Base-by-base conservation (phyloP, 169 alveolate species). In the Theileria annulata region DNA sequence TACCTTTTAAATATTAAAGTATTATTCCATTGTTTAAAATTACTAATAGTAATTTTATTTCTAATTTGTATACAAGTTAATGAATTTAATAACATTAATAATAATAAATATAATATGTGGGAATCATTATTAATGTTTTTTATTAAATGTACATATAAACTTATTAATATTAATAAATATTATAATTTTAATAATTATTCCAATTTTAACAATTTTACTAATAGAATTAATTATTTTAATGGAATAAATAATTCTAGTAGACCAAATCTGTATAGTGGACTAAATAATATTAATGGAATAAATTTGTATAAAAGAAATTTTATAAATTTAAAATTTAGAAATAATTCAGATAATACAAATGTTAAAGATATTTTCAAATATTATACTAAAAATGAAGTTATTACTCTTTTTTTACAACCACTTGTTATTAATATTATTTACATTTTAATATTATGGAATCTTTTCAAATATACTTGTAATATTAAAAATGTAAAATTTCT, bases 11-110 rank as follows among this genome's bases (percentile, higher is more conserved):
- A 82, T 3, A 82, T 37, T 71, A 82, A 56, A n/a, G 76, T 54
- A 49, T 82, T 79, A 66, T 82, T 82, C 88, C 88, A 82, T 59
- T 82, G 88, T 69, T 82, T 82, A 66, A 75, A 82, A 12, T 62
- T 51, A 10, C 71, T 67, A 9, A 82, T 63, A 0, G 88, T 72
- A 33, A 47, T 85, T 67, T 81, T 77, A 56, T 62, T 63, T 68
- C 88, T 82, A 31, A 56, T 60, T 25, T 48, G 69, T 2, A 51
- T 42, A 17, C 8, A 21, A 25, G 58, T 12, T 3, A 3, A 35
- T 12, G 30, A 42, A 3, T 19, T 19, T 48, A 30, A 3, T 2
- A 67, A 8, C 75, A 67, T 67, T 30, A 42, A 67, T 2, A 48
- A 37, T 3, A 67, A 67, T 21, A 10, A 13, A 3, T 48, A 25